Evolutionary conservation across 169 alveolate species (phyloP).

Genomic region (Plasmodium gonderi): DNA sequence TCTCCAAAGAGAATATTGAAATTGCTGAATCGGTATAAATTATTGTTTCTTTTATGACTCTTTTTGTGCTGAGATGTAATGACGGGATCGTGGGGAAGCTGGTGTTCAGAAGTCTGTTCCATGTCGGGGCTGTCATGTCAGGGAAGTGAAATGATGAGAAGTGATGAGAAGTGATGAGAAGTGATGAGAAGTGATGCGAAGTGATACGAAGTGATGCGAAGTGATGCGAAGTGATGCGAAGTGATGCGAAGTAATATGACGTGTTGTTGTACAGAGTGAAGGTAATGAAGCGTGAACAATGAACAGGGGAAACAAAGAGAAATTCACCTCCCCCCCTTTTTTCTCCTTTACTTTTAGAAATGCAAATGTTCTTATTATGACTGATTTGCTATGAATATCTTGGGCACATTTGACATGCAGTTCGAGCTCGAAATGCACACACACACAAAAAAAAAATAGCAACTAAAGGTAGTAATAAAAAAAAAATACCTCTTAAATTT

Average conservation of each 20-base stretch:
- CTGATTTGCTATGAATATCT: too few species aligned
- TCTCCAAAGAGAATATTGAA: conserved; percentile 55
- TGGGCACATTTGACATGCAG: too few species aligned
- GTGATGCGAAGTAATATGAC: too few species aligned
- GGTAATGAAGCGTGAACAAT: too few species aligned
- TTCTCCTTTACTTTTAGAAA: too few species aligned
- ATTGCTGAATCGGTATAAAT: conserved; percentile 15
- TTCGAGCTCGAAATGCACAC: background rate
- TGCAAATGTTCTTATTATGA: too few species aligned
- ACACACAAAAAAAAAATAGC: background rate
- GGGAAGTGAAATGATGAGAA: background rate
- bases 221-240: too few species aligned
- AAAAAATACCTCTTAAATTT: conserved; percentile 6
- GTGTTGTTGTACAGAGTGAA: too few species aligned
- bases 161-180: background rate
- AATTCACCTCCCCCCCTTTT: too few species aligned
- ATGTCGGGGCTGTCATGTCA: background rate
- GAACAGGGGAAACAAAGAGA: too few species aligned
- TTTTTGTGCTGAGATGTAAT: background rate
- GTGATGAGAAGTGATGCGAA: too few species aligned
- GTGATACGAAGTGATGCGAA: too few species aligned
- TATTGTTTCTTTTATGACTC: conserved; percentile 2
- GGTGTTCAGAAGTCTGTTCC: background rate
- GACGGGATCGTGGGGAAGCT: conserved; percentile 15
- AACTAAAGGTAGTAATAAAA: background rate